These are phyloP conservation scores for Sicyos edulis DNA, from an alignment of 306 rosid species.

Conservation along the genomic window DNA sequence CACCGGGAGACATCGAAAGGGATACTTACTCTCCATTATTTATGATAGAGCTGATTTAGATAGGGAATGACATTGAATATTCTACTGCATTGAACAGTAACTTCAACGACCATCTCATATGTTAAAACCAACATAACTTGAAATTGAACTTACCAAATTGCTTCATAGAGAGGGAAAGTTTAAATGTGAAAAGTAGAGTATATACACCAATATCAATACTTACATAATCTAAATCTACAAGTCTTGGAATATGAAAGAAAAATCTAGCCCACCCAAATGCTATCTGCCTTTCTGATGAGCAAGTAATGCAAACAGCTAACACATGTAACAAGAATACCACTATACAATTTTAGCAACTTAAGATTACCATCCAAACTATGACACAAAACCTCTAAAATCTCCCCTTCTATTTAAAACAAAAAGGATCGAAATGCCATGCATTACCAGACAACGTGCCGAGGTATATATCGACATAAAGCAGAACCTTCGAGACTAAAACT, in stretches of 20 bases:
- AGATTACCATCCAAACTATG: background rate
- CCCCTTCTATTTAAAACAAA: conserved; percentile 1
- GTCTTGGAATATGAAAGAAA: too few species aligned
- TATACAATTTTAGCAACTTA: conserved; percentile 5
- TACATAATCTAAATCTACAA: too few species aligned
- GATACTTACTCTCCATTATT: too few species aligned
- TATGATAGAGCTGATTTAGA: too few species aligned
- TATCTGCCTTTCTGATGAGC: background rate
- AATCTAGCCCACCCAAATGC: too few species aligned
- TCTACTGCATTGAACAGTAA: too few species aligned
- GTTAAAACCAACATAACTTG: background rate
- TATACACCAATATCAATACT: background rate
- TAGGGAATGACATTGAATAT: too few species aligned
- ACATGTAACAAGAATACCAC: background rate
- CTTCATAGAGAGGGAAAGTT: background rate
- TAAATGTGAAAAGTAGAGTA: background rate
- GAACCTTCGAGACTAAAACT: background rate
- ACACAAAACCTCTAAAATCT: conserved; percentile 15
- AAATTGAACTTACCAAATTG: background rate
- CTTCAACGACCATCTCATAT: too few species aligned
- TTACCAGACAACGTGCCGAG: background rate
- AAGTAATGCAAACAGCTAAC: background rate
- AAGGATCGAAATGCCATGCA: background rate
- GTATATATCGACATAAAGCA: background rate
- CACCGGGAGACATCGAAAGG: too few species aligned